phyloP scores from a whole-genome alignment of 768 basidiomycete species.

The Filobasidium wieringae region DNA sequence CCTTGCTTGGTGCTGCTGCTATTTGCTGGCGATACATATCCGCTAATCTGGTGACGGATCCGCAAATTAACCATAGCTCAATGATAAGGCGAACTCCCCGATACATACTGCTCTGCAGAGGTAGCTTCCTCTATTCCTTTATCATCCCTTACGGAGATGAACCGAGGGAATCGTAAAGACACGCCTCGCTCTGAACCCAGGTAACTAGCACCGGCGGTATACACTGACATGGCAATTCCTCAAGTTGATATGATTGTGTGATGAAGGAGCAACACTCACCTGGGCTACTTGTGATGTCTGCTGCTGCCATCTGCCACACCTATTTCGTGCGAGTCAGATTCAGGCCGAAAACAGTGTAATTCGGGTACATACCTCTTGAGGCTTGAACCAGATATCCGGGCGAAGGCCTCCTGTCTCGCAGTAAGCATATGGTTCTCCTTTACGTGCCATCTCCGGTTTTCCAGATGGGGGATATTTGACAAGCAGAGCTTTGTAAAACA shows the following conservation, averaged over 20 bases:
- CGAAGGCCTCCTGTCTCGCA: slow-evolving; percentile 31
- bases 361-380: slow-evolving; percentile 44
- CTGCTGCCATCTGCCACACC: slow-evolving; percentile 71
- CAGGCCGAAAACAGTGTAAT: not conserved
- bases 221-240: slow-evolving; percentile 42
- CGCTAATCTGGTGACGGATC: slow-evolving; percentile 49
- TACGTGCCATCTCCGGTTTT: slow-evolving; percentile 52
- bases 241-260: slow-evolving; percentile 46
- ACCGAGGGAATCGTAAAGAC: slow-evolving; percentile 78
- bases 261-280: slow-evolving; percentile 28
- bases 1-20: slow-evolving; percentile 44
- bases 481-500: slow-evolving; percentile 47
- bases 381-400: slow-evolving; percentile 42
- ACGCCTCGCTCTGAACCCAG: slow-evolving; percentile 56
- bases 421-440: slow-evolving; percentile 24
- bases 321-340: slow-evolving; percentile 39
- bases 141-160: slow-evolving; percentile 61
- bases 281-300: slow-evolving; percentile 47
- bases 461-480: slow-evolving; percentile 53
- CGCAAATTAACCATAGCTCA: not conserved
- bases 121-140: slow-evolving; percentile 63
- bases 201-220: slow-evolving; percentile 59
- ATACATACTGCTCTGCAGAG: slow-evolving; percentile 48
- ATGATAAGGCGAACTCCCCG: not conserved
- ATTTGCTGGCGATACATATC: slow-evolving; percentile 56